These are phyloP conservation scores for Mariannaea elegans DNA, from an alignment of 2,329 filamentous ascomycete species.

Conservation along the genomic window DNA sequence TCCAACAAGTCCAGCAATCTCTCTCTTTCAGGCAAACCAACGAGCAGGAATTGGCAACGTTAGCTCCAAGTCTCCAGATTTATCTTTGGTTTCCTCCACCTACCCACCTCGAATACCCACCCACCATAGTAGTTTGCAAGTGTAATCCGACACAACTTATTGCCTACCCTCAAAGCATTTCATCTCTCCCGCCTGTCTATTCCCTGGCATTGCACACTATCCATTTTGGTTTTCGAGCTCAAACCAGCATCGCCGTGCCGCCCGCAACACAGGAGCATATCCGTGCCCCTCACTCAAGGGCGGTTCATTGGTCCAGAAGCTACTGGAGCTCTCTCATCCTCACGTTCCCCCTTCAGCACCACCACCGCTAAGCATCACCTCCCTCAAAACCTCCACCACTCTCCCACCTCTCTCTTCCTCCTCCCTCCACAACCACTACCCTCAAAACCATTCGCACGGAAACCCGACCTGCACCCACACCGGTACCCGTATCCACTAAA, in stretches of 20 bases:
- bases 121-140: conserved; percentile 11
- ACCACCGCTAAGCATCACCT: not conserved
- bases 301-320: conserved; percentile 8
- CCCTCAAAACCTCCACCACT: not conserved
- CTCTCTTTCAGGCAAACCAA: conserved; percentile 13
- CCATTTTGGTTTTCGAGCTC: not conserved
- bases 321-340: not conserved
- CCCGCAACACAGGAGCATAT: conserved; percentile 13
- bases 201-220: conserved; percentile 10
- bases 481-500: conserved; percentile 9
- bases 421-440: conserved; percentile 4
- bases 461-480: conserved; percentile 18
- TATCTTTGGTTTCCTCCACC: conserved; percentile 2
- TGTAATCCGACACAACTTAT: conserved; percentile 18
- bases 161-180: not conserved
- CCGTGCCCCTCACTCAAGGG: conserved; percentile 16
- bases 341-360: not conserved
- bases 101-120: conserved; percentile 4
- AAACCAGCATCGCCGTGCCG: conserved; percentile 8
- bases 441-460: conserved; percentile 1
- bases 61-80: conserved; percentile 14
- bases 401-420: not conserved
- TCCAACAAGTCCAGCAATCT: conserved; percentile 19
- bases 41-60: conserved; percentile 16
- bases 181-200: conserved; percentile 7